Evolutionary conservation across 805 yeast genomes (phyloP), one percentile per base, ranked within the genome.

Genomic region (Hemisphaericaspora nanyangensis): DNA sequence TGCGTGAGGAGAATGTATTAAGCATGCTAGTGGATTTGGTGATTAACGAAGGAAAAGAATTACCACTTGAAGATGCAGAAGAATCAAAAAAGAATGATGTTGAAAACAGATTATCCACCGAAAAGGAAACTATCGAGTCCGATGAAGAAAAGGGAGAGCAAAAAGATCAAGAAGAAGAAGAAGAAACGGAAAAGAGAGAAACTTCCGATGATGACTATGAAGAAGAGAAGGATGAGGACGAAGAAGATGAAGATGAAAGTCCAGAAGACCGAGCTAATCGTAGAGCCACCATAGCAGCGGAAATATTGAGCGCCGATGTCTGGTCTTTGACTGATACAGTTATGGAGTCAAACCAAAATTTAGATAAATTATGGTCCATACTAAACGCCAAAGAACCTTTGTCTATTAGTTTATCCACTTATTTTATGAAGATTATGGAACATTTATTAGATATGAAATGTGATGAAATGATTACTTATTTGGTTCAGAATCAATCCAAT

Each of bases 251-350:
- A 19, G 54, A 50, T 11, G 67, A 58, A 28, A 46, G 54, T 10
- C 60, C 58, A 34, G 68, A 64, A 29, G 73, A 66, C 41, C 52
- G 52, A 12, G 52, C 60, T 12, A 55, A 58, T 5, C 55, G 72
- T 10, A 58, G 57, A 41, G 71, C 72, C 22, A 57, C 72, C 6
- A 51, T 68, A 29, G 89, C 96, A 5, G 87, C 96, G 2, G 98
- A 93, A 57, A 82, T 93, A 31, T 68, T 93, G 34, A 79, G 91
- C 29, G 87, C 93, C 4, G 98, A 91, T 55, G 90, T 89, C 7
- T 91, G 97, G 96, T 84, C 95, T 2, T 70, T 93, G 28, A 85
- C 96, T 1, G 95, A 90, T 49, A 81, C 95, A 1, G 82, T 93
- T 39, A 81, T 91, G 82, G 90, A 85, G 49, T 77, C 80, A 43